These are phyloP conservation scores for Houttuynia cordata DNA, from an alignment of 164 flowering plant genomes.

Conservation along the genomic window DNA sequence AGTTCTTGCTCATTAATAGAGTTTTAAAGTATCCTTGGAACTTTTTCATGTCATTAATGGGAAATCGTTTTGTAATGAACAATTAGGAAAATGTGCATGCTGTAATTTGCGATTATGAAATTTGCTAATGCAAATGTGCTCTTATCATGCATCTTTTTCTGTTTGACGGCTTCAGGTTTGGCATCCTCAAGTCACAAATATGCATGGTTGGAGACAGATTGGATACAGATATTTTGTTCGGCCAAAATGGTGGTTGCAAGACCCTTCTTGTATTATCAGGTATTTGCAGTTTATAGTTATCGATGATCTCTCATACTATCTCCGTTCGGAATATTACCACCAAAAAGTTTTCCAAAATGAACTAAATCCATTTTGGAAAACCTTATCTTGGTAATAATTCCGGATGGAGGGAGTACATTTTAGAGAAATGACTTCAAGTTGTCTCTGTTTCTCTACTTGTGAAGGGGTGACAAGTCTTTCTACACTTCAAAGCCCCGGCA, in stretches of 20 bases:
- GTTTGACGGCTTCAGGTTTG: conserved; percentile 37
- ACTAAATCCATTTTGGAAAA: too few species aligned
- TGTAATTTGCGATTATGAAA: too few species aligned
- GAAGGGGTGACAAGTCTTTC: conserved; percentile 74
- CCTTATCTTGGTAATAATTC: too few species aligned
- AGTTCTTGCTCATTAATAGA: too few species aligned
- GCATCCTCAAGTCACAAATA: conserved; percentile 82
- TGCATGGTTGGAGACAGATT: conserved; percentile 99
- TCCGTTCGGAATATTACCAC: too few species aligned
- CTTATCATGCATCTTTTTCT: background rate
- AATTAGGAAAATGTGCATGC: too few species aligned
- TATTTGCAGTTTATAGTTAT: conserved; percentile 8
- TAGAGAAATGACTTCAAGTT: background rate
- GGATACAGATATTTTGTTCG: conserved; percentile 94
- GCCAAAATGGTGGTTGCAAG: conserved; percentile 98
- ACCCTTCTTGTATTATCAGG: conserved; percentile 99
- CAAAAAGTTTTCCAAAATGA: too few species aligned
- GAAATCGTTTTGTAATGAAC: too few species aligned
- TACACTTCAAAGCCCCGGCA: conserved; percentile 70
- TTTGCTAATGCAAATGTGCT: too few species aligned
- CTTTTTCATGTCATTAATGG: too few species aligned
- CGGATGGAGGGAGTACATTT: too few species aligned
- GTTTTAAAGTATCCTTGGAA: too few species aligned
- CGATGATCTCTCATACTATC: background rate
- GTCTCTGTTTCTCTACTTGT: background rate